These are phyloP conservation scores for Kalanchoe fedtschenkoi DNA, from an alignment of 164 flowering plant genomes.

Conservation along the genomic window DNA sequence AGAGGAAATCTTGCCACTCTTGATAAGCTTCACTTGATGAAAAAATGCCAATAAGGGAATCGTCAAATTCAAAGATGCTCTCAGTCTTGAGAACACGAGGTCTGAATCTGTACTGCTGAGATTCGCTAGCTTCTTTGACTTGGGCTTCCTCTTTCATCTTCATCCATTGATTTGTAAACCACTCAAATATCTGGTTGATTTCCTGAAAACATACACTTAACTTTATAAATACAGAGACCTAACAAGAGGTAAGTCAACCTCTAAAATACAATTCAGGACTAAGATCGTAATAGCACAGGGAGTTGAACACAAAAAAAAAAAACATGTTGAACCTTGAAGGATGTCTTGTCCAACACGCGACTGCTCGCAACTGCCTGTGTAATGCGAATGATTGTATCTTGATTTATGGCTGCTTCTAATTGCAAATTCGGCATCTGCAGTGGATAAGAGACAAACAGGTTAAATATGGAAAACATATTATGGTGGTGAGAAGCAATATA, in stretches of 20 bases:
- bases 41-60: conserved; percentile 27
- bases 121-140: conserved; percentile 28
- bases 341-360: conserved; percentile 35
- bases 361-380: conserved; percentile 32
- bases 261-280: neutral
- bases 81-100: conserved; percentile 59
- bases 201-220: conserved; percentile 27
- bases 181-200: conserved; percentile 43
- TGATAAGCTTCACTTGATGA: conserved; percentile 31
- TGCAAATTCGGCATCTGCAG: conserved; percentile 35
- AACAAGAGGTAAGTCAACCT: neutral
- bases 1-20: conserved; percentile 67
- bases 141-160: conserved; percentile 45
- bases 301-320: neutral
- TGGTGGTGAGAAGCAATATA: neutral
- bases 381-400: conserved; percentile 39
- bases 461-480: neutral
- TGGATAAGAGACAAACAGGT: neutral
- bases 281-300: neutral
- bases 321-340: conserved; percentile 28
- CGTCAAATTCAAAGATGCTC: conserved; percentile 49
- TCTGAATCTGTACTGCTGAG: conserved; percentile 56
- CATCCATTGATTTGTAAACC: conserved; percentile 60
- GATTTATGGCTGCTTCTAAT: conserved; percentile 31
- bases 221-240: neutral